phyloP scores from a whole-genome alignment of 1,139 yeast species.

The Debaryomyces robertsiae region DNA sequence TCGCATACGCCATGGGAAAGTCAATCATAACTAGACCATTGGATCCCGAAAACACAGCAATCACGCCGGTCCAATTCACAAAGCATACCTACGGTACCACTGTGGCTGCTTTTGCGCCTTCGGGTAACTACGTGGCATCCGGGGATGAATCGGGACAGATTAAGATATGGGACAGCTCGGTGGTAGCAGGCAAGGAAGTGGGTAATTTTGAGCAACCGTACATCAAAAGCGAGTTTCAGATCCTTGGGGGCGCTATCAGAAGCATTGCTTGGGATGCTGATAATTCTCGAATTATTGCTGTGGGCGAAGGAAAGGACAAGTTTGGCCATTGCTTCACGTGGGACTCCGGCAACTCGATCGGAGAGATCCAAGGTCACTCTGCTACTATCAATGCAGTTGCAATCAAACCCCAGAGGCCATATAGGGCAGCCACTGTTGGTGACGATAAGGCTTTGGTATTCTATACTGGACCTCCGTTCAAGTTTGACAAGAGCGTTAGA shows the following conservation, averaged over 20 bases:
- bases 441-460: constrained; percentile 87
- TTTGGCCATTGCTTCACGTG: constrained; percentile 92
- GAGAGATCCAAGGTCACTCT: constrained; percentile 95
- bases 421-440: constrained; percentile 90
- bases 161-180: constrained; percentile 77
- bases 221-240: constrained; percentile 79
- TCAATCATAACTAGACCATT: constrained; percentile 74
- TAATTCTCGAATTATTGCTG: constrained; percentile 82
- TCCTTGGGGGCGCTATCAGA: constrained; percentile 79
- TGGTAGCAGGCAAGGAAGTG: constrained; percentile 19
- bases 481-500: constrained; percentile 71
- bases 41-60: constrained; percentile 32
- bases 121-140: constrained; percentile 87
- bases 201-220: constrained; percentile 48
- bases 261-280: constrained; percentile 95
- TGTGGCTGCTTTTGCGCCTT: constrained; percentile 84
- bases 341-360: constrained; percentile 94
- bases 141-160: constrained; percentile 91
- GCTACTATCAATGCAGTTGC: constrained; percentile 81
- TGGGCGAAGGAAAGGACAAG: constrained; percentile 90
- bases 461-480: constrained; percentile 91
- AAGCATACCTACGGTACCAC: constrained; percentile 74
- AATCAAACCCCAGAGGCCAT: constrained; percentile 87
- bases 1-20: constrained; percentile 83
- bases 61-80: constrained; percentile 63